phyloP scores from a whole-genome alignment of 306 rosid genomes.

The Albizia julibrissin region DNA sequence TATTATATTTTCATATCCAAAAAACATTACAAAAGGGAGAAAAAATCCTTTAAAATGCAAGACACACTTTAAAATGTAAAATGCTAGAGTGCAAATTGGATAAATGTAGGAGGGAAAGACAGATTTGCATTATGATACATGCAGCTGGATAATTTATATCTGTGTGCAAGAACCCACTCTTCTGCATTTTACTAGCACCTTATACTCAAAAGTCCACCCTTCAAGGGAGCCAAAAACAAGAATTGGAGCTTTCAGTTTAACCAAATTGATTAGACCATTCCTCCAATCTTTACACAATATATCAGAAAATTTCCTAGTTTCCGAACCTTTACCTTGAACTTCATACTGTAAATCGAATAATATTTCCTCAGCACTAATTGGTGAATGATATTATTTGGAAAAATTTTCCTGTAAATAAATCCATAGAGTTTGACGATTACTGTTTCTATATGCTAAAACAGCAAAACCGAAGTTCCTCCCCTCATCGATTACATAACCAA shows the following conservation, averaged over 20 bases:
- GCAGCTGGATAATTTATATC: not conserved
- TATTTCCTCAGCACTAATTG: not conserved
- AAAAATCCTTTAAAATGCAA: not conserved
- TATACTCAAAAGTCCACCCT: not conserved
- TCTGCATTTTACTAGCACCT: not conserved
- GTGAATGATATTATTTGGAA: not conserved
- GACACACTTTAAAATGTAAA: not conserved
- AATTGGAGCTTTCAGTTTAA: not conserved
- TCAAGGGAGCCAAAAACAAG: not conserved
- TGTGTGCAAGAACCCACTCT: not conserved
- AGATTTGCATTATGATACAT: not conserved
- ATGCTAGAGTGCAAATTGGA: not conserved
- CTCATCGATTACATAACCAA: not conserved
- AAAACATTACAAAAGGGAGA: not conserved
- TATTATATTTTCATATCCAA: not conserved
- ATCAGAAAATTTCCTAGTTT: not conserved
- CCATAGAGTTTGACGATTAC: not conserved
- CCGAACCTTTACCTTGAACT: slow-evolving; percentile 13
- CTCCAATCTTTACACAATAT: not conserved
- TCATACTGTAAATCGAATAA: not conserved
- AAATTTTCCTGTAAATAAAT: not conserved
- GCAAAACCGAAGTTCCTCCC: not conserved
- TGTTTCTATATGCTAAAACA: not conserved
- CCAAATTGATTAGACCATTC: not conserved
- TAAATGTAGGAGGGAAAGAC: not conserved